Evolutionary conservation across 2,329 filamentous ascomycete species (phyloP), one percentile per base, ranked within the genome.

Genomic region (Drechslerella coelobrocha): DNA sequence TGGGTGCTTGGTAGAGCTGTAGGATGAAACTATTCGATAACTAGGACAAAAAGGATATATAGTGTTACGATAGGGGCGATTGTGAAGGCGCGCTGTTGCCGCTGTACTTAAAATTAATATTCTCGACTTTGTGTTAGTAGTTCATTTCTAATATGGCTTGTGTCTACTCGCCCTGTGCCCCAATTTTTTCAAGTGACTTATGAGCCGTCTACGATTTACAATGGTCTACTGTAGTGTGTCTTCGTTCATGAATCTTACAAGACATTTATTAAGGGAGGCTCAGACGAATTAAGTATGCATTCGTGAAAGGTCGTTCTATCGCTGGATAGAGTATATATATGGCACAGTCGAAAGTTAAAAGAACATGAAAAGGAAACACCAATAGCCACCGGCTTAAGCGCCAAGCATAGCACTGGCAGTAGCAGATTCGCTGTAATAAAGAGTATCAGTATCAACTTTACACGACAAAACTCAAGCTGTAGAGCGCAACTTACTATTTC

Each of bases 1-100:
- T 95, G 65, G 86, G 86, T 76, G 91, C 91, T 52, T 96, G 92
- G 91, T 96, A 87, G 80, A 48, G n/a, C 10, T 6, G 34, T 23
- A 24, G 24, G 19, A 8, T 3, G 8, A 21, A n/a, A 9, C 10
- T 59, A 1, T 24, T 37, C 50, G 45, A 21, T 39, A 39, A 26
- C 29, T 47, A 19, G 37, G 26, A 57, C 7, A 31, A 1, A 17
- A 10, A 9, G 31, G 31, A 12, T 47, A n/a, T 24, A 12, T 29
- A 31, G 17, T 10, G 4, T 10, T 51, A 60, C 19, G 56, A 60
- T 60, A 60, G 23, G 45, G 21, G 37, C 27, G 41, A 59, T 59
- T 39, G 21, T 26, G 23, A 21, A 26, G n/a, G 41, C 12, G 14
- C 23, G 21, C 2, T 39, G 45, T 31, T 37, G 31, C 31, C 52